Evolutionary conservation across 176 grass and related monocot species (phyloP).

Genomic region (Phyllostachys edulis): DNA sequence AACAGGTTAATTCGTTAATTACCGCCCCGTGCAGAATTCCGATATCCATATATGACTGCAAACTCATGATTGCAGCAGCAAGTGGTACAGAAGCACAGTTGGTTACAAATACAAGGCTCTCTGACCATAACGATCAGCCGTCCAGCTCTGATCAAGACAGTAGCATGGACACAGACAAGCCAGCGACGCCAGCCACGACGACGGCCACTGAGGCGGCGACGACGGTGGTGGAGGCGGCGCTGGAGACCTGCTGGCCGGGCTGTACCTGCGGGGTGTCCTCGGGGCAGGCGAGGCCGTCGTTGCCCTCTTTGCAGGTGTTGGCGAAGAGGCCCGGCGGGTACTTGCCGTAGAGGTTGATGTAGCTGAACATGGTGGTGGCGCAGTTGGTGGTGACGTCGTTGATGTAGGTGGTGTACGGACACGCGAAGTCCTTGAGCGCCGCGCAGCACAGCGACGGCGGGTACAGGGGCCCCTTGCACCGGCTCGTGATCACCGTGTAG

Average conservation of each 20-base stretch:
- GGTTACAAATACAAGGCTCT: background rate
- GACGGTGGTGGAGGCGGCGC: background rate
- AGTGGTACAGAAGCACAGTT: background rate
- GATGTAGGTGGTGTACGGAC: constrained; percentile 55
- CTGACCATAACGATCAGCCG: background rate
- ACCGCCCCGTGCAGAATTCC: background rate
- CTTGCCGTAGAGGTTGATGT: constrained; percentile 72
- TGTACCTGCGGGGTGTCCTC: constrained; percentile 37
- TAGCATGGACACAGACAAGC: background rate
- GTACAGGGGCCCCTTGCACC: constrained; percentile 72
- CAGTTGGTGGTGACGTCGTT: constrained; percentile 59
- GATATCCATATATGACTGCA: background rate
- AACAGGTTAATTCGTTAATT: background rate
- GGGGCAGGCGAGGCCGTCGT: constrained; percentile 51
- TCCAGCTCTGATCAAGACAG: background rate
- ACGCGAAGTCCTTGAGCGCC: constrained; percentile 63
- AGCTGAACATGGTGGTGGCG: constrained; percentile 74
- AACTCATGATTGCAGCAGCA: constrained; percentile 14
- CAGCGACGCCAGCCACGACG: background rate
- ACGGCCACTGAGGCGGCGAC: background rate
- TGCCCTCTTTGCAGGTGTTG: constrained; percentile 55
- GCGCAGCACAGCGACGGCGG: constrained; percentile 47
- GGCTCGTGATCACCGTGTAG: constrained; percentile 69
- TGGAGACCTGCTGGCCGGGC: constrained; percentile 12
- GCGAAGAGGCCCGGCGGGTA: constrained; percentile 78